Evolutionary conservation across 257 asterid genomes (phyloP).

Genomic region (Solanum medicagineum): DNA sequence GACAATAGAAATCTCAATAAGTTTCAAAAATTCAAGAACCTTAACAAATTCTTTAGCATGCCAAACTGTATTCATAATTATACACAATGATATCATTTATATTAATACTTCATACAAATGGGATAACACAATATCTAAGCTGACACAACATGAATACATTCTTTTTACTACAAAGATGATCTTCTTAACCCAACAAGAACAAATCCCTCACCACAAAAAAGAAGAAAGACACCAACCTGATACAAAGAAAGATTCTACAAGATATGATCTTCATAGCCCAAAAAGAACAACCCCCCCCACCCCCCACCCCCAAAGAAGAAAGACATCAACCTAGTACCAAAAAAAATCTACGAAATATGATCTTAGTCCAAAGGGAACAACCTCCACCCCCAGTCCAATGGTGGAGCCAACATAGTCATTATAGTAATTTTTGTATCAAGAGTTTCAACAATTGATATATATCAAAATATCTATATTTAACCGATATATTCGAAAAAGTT

Average conservation of each 20-base stretch:
- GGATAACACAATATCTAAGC: not conserved
- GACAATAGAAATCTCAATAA: not conserved
- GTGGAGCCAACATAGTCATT: too few relatives aligned
- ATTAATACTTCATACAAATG: not conserved
- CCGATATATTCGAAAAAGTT: too few relatives aligned
- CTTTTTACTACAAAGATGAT: not conserved
- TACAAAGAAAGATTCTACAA: conserved; percentile 5
- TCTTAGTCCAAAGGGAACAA: not conserved
- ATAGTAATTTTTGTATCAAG: too few relatives aligned
- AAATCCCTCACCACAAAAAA: not conserved
- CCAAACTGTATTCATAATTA: not conserved
- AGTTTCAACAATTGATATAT: too few relatives aligned
- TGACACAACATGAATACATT: not conserved
- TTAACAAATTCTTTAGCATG: not conserved
- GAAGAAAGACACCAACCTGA: conserved; percentile 27
- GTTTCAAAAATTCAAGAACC: not conserved
- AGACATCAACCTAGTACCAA: not conserved
- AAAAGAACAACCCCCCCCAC: too few relatives aligned
- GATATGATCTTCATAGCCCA: too few relatives aligned
- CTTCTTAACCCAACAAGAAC: not conserved
- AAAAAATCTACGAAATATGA: not conserved
- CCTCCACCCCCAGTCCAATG: not conserved
- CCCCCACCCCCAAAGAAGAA: not conserved
- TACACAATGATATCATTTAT: not conserved
- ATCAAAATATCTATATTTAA: too few relatives aligned